Evolutionary conservation across 2,329 filamentous ascomycete species (phyloP).

Genomic region (Penicillium sp.): DNA sequence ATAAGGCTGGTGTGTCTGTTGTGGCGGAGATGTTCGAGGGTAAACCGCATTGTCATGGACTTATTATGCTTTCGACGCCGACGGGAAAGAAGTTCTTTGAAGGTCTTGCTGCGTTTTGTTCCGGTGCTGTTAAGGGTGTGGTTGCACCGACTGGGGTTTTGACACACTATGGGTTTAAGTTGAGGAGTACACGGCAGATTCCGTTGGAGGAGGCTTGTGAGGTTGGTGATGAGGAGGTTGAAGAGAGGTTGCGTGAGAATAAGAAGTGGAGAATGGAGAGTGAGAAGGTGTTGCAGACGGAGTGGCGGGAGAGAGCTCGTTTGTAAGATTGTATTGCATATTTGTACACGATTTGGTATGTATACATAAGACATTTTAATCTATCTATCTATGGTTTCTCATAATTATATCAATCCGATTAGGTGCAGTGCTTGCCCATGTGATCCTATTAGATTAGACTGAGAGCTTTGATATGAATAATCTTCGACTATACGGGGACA

Average conservation of each 20-base stretch:
- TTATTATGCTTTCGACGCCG: conserved; percentile 53
- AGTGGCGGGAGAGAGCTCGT: conserved; percentile 34
- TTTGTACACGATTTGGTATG: neutral
- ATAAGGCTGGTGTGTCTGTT: conserved; percentile 38
- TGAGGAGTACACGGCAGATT: conserved; percentile 27
- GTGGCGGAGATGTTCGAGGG: conserved; percentile 46
- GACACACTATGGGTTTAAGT: conserved; percentile 32
- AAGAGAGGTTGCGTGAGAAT: conserved; percentile 27
- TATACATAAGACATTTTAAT: neutral
- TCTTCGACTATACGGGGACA: too few relatives aligned
- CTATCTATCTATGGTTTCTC: too few relatives aligned
- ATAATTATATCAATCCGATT: too few relatives aligned
- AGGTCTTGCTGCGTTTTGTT: conserved; percentile 57
- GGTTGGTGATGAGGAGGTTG: conserved; percentile 39
- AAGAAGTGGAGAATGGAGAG: conserved; percentile 34
- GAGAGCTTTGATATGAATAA: too few relatives aligned
- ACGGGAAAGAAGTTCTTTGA: conserved; percentile 55
- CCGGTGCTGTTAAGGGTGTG: conserved; percentile 30
- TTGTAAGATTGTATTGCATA: conserved; percentile 17
- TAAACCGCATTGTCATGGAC: conserved; percentile 54
- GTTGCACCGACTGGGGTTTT: conserved; percentile 31
- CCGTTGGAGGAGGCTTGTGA: conserved; percentile 34
- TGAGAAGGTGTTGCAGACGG: conserved; percentile 34
- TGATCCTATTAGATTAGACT: too few relatives aligned
- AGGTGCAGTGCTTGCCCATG: too few relatives aligned